A percentile compares a stretch with the other conserved stretches of the same genome.
These are phyloP conservation scores for Silene latifolia DNA, from an alignment of 148 eudicot genomes.

Conservation along the genomic window DNA sequence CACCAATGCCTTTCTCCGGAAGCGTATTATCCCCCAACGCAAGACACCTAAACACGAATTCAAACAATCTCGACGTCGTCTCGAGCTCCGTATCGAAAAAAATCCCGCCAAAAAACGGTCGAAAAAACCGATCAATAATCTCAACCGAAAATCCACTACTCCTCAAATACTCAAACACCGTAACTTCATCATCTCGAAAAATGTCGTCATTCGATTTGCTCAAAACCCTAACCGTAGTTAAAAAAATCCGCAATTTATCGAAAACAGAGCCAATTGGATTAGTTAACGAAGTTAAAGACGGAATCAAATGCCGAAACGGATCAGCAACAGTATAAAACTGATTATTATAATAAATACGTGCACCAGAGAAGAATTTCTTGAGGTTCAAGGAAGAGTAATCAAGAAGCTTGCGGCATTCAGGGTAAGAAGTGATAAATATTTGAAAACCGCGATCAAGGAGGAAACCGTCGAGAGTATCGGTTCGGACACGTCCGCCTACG, in stretches of 20 bases:
- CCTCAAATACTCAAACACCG: slow-evolving; percentile 46
- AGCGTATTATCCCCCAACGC: slow-evolving; percentile 79
- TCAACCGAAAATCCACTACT: slow-evolving; percentile 54
- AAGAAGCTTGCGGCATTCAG: slow-evolving; percentile 64
- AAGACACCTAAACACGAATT: slow-evolving; percentile 82
- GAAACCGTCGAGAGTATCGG: slow-evolving; percentile 78
- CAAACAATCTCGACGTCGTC: slow-evolving; percentile 77
- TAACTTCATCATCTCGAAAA: slow-evolving; percentile 39
- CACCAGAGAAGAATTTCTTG: slow-evolving; percentile 82
- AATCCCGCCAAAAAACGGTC: slow-evolving; percentile 93
- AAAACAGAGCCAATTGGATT: slow-evolving; percentile 74
- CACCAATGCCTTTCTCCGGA: slow-evolving; percentile 75
- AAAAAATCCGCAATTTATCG: slow-evolving; percentile 61
- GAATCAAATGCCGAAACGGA: slow-evolving; percentile 65
- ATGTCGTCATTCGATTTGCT: slow-evolving; percentile 49
- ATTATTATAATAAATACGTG: slow-evolving; percentile 48
- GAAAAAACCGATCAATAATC: slow-evolving; percentile 64
- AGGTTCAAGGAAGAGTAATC: slow-evolving; percentile 59
- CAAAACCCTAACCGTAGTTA: slow-evolving; percentile 53
- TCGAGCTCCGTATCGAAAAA: slow-evolving; percentile 81
- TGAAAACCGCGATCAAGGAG: slow-evolving; percentile 96
- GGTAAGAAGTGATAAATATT: slow-evolving; percentile 92
- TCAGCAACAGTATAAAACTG: slow-evolving; percentile 75
- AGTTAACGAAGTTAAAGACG: slow-evolving; percentile 39
- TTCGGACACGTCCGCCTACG: slow-evolving; percentile 94